These are phyloP conservation scores for Buxus sempervirens DNA, from an alignment of 164 flowering plant species.

Conservation along the genomic window DNA sequence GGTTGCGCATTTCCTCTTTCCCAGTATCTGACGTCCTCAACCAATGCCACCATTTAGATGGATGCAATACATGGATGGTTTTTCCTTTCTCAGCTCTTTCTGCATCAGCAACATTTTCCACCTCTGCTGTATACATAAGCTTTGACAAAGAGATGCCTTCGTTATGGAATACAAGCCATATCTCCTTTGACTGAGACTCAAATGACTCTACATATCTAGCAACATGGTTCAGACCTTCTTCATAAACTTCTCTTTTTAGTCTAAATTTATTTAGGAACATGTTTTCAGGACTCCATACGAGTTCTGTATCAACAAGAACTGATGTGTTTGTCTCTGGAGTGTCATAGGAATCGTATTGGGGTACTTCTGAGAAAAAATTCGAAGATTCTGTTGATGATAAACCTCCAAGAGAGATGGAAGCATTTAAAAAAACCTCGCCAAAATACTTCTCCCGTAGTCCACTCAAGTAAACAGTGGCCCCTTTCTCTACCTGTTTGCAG, in stretches of 20 bases:
- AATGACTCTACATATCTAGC: constrained; percentile 93
- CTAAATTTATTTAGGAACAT: constrained; percentile 11
- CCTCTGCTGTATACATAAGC: constrained; percentile 70
- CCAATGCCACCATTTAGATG: constrained; percentile 99
- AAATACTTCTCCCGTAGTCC: constrained; percentile 91
- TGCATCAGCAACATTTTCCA: constrained; percentile 25
- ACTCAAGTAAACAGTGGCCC: constrained; percentile 74
- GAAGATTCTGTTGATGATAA: constrained; percentile 21
- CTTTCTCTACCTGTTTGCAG: constrained; percentile 83
- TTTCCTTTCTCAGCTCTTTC: constrained; percentile 38
- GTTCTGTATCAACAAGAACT: constrained; percentile 19
- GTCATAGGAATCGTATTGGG: constrained; percentile 18
- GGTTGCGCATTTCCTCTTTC: constrained; percentile 74
- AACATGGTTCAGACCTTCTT: constrained; percentile 90
- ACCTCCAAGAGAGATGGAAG: constrained; percentile 50
- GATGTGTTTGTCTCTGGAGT: constrained; percentile 22
- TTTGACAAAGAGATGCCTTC: constrained; percentile 90
- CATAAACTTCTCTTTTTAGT: constrained; percentile 27
- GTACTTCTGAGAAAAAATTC: constrained; percentile 13
- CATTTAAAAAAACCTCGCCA: constrained; percentile 92
- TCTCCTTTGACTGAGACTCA: constrained; percentile 87
- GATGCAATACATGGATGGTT: constrained; percentile 58
- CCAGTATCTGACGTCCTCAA: constrained; percentile 88
- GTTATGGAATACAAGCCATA: constrained; percentile 93
- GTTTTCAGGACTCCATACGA: constrained; percentile 26